Base-by-base conservation (phyloP, 495 filamentous ascomycete species). In the Aspergillus mulundensis region DNA sequence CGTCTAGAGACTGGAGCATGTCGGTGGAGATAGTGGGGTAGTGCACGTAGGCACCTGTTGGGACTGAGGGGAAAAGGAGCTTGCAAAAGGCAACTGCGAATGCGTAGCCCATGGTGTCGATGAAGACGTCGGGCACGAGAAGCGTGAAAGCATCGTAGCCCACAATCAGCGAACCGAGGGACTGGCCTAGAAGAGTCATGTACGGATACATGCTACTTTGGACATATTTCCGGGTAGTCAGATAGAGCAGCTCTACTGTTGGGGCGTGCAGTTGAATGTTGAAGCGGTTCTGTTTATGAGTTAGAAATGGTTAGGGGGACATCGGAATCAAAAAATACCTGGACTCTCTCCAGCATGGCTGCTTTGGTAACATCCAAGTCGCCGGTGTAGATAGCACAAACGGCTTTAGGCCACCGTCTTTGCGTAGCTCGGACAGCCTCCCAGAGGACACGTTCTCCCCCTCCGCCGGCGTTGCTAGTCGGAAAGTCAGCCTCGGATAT, bases 21-120 rank as follows among this genome's bases (percentile, higher is more conserved):
- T 98, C 95, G 30, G 93, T 98, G 5, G 91, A 96, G 44, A 98
- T 98, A 43, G 94, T 97, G 6, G 94, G 94, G 66, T 97, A 98
- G 70, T 98, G 94, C 2, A 98, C 92, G 65, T 98, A 98, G 14
- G 94, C 94, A 32, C 81, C 90, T 2, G 90, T 95, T 3, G 95
- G 91, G 18, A 97, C 83, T 14, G 73, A 66, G 1, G 81, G 86
- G 71, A 98, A 97, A 19, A 97, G 79, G 43, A 85, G 80, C 64
- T 93, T 95, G 72, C 80, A 85, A 12, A 96, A 73, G 5, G 88
- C 89, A 11, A 96, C 78, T 2, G 88, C 80, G 68, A 97, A 98
- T 19, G 93, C 90, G 68, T 97, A 97, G 60, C 94, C 94, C 92
- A 97, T 96, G 6, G 94, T 98, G 66, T 98, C 94, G 62, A 98